Evolutionary conservation across 306 rosid genomes (phyloP).

Genomic region (Citrullus amarus): DNA sequence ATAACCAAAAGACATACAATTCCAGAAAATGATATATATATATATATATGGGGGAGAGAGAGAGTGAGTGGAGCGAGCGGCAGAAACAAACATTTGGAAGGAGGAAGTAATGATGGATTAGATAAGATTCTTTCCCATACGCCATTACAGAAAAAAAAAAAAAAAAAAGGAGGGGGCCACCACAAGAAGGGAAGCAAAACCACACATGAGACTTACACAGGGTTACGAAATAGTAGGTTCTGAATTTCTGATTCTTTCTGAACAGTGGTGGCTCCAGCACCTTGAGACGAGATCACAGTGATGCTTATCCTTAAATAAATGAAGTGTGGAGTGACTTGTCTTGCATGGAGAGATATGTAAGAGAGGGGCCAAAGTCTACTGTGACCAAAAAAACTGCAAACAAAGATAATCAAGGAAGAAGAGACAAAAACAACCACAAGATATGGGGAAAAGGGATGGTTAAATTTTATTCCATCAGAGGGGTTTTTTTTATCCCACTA

Average conservation of each 20-base stretch:
- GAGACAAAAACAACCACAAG: slow-evolving; percentile 4
- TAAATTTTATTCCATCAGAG: slow-evolving; percentile 48
- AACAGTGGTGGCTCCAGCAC: background rate
- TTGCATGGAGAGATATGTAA: slow-evolving; percentile 3
- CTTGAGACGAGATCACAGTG: background rate
- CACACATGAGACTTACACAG: slow-evolving; percentile 13
- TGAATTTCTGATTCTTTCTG: slow-evolving; percentile 6
- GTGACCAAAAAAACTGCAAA: slow-evolving; percentile 1
- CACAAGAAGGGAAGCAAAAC: slow-evolving; percentile 17
- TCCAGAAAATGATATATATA: background rate
- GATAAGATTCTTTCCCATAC: slow-evolving; percentile 25
- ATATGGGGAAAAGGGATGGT: slow-evolving; percentile 31
- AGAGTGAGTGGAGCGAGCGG: background rate
- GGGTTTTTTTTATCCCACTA: slow-evolving; percentile 19
- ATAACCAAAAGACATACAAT: background rate
- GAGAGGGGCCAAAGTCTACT: background rate
- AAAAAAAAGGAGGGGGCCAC: slow-evolving; percentile 23
- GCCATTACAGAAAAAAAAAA: slow-evolving; percentile 4
- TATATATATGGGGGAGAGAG: background rate
- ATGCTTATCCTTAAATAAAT: slow-evolving; percentile 1
- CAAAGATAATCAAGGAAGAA: slow-evolving; percentile 17
- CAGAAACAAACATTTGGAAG: slow-evolving; percentile 10
- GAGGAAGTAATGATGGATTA: slow-evolving; percentile 17
- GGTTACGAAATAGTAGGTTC: slow-evolving; percentile 1
- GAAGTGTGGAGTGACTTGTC: slow-evolving; percentile 23